Percentiles rank a stretch among this genome's conserved stretches.
Evolutionary conservation across 2,329 filamentous ascomycete species (phyloP).

Genomic region (Didymella pomorum): DNA sequence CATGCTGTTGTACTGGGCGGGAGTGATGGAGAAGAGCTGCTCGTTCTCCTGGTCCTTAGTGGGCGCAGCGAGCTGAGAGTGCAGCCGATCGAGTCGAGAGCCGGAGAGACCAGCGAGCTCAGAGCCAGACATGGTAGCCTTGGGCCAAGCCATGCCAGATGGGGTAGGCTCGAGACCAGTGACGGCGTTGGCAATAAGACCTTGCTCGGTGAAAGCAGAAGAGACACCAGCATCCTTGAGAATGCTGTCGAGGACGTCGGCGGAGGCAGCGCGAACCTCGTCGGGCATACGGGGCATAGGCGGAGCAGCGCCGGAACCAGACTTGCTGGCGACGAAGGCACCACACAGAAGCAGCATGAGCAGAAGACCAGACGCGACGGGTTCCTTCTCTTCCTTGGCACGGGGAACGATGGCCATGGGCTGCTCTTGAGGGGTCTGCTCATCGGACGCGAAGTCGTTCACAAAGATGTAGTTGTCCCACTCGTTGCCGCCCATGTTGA

Average conservation of each 20-base stretch:
- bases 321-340: constrained; percentile 92
- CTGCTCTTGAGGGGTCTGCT: constrained; percentile 49
- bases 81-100: constrained; percentile 50
- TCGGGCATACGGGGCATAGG: constrained; percentile 81
- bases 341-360: constrained; percentile 97
- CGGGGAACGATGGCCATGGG: constrained; percentile 53
- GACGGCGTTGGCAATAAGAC: constrained; percentile 62
- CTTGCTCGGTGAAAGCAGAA: constrained; percentile 47
- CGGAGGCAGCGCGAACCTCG: constrained; percentile 79
- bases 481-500: constrained; percentile 76
- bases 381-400: constrained; percentile 59
- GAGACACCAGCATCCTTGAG: constrained; percentile 78
- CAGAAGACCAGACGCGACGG: constrained; percentile 81
- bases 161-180: constrained; percentile 50
- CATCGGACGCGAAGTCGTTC: constrained; percentile 72
- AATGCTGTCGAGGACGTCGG: constrained; percentile 79
- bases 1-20: constrained; percentile 87
- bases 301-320: constrained; percentile 71
- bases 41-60: constrained; percentile 87
- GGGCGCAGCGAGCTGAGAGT: constrained; percentile 62
- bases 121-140: constrained; percentile 48
- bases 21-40: constrained; percentile 84
- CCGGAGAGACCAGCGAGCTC: constrained; percentile 49
- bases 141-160: constrained; percentile 50
- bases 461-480: constrained; percentile 87